A percentile compares a stretch with the other conserved stretches of the same genome.
Evolutionary conservation across 2,329 filamentous ascomycete species (phyloP).

Genomic region (Penicillium sclerotiorum): DNA sequence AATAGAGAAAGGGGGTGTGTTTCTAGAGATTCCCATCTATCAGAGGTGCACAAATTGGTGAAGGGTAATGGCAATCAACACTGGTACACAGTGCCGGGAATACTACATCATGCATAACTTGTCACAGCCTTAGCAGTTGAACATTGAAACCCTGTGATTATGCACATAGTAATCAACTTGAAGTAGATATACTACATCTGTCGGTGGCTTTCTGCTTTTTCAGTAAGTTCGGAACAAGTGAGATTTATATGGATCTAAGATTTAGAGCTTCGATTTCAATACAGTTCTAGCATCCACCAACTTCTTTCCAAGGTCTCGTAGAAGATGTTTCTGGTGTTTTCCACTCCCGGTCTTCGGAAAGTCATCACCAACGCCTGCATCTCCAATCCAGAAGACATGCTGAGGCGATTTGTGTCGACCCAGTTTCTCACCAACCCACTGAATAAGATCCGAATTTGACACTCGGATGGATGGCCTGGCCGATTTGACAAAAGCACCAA

Average conservation of each 20-base stretch:
- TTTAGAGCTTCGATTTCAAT: neutral
- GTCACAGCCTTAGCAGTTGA: too few relatives aligned
- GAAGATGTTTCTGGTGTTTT: conserved; percentile 64
- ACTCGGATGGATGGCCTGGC: conserved; percentile 38
- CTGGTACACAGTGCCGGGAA: too few relatives aligned
- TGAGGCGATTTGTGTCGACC: conserved; percentile 66
- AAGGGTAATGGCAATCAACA: too few relatives aligned
- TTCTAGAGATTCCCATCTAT: too few relatives aligned
- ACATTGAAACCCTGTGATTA: too few relatives aligned
- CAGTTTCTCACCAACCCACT: conserved; percentile 61
- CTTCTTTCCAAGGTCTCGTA: conserved; percentile 50
- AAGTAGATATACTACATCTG: too few relatives aligned
- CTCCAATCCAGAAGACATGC: conserved; percentile 72
- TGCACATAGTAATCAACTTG: too few relatives aligned
- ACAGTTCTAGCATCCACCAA: conserved; percentile 8
- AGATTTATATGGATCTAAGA: neutral
- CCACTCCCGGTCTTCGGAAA: conserved; percentile 69
- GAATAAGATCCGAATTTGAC: conserved; percentile 53
- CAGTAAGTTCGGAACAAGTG: neutral
- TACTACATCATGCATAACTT: too few relatives aligned
- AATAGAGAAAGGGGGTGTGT: too few relatives aligned
- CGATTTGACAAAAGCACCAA: conserved; percentile 59
- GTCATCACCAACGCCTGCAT: conserved; percentile 50
- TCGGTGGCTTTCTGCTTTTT: too few relatives aligned
- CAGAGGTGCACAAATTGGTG: too few relatives aligned